phyloP scores from a whole-genome alignment of 192 early-diverging fungal species.

The Backusella australiensis region DNA sequence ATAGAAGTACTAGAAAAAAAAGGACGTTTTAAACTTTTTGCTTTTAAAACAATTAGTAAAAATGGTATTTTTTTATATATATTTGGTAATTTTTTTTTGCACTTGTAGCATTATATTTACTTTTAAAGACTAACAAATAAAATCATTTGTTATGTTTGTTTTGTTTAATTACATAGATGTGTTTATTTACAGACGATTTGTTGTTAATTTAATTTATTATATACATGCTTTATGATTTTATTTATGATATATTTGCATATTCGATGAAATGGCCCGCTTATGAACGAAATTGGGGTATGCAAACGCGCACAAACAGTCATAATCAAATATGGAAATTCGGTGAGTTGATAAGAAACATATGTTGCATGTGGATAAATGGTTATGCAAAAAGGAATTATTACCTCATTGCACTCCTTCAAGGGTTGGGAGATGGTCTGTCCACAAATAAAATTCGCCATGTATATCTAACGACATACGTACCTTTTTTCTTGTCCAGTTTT shows the following conservation, averaged over 20 bases:
- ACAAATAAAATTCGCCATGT: not conserved
- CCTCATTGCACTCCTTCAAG: conserved; percentile 6
- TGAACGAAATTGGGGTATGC: not conserved
- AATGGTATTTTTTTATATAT: not conserved
- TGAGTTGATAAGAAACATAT: not conserved
- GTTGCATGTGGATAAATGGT: not conserved
- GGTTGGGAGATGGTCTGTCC: conserved; percentile 3
- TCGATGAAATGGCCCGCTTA: not conserved
- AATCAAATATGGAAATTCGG: not conserved
- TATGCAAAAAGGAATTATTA: conserved; percentile 2
- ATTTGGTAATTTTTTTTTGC: not conserved
- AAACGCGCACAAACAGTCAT: conserved; percentile 7
- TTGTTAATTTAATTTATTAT: not conserved
- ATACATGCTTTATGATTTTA: not conserved
- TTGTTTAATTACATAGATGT: not conserved
- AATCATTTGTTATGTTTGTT: not conserved
- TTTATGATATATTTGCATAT: not conserved
- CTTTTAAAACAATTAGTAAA: conserved; percentile 8
- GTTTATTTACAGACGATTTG: not conserved
- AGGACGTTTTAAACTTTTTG: not conserved
- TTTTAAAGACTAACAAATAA: not conserved
- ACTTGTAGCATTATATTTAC: not conserved
- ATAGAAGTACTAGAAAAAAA: conserved; percentile 1
- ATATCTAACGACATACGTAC: not conserved
- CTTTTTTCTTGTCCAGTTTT: not conserved